Evolutionary conservation across 768 basidiomycete species (phyloP).

Genomic region (Mycena alexandri): DNA sequence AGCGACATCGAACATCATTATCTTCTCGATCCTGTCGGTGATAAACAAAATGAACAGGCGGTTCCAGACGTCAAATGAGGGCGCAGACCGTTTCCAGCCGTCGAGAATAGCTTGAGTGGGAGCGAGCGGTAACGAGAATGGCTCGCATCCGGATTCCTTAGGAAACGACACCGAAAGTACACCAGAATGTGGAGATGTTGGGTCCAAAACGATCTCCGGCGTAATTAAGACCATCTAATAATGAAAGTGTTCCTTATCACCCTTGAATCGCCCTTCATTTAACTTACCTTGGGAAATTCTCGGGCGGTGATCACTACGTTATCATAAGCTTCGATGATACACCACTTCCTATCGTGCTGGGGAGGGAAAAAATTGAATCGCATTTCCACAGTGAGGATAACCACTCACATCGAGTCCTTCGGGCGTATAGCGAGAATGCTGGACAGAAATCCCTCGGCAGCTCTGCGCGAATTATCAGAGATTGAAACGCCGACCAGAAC

Average conservation of each 20-base stretch:
- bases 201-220: conserved; percentile 65
- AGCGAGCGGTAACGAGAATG: conserved; percentile 70
- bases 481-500: background rate
- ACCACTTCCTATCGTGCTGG: conserved; percentile 83
- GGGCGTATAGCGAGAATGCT: conserved; percentile 65
- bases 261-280: background rate
- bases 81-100: conserved; percentile 69
- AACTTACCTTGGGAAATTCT: conserved; percentile 66
- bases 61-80: conserved; percentile 12
- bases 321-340: conserved; percentile 69
- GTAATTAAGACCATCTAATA: conserved; percentile 75
- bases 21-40: conserved; percentile 62
- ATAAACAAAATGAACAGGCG: background rate
- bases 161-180: conserved; percentile 71
- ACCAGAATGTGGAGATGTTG: conserved; percentile 59
- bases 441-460: conserved; percentile 75
- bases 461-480: conserved; percentile 58
- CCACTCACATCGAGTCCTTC: conserved; percentile 74
- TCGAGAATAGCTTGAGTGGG: conserved; percentile 63
- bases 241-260: background rate
- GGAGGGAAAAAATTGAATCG: conserved; percentile 6
- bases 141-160: conserved; percentile 64
- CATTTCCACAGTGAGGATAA: background rate
- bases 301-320: conserved; percentile 76
- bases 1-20: conserved; percentile 62